phyloP scores from a whole-genome alignment of 192 early-diverging fungal species.

The Linderina pennispora region DNA sequence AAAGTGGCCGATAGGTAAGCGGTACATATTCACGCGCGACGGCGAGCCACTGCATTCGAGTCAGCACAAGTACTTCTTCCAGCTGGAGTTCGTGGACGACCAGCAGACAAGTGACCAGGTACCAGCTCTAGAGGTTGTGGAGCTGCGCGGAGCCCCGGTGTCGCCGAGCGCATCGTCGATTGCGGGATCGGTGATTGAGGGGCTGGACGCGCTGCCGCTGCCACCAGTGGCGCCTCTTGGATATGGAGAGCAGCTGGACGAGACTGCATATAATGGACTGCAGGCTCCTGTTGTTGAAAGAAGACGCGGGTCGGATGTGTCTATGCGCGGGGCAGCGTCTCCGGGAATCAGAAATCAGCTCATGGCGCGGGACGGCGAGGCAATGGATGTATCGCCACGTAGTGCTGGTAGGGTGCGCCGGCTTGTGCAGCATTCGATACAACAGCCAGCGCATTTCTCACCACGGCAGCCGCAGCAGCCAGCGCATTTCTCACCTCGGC shows the following conservation, averaged over 20 bases:
- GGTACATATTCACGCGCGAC: constrained; percentile 42
- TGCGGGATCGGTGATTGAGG: constrained; percentile 41
- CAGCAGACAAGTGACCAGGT: neutral
- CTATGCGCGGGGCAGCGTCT: too few relatives aligned
- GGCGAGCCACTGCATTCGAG: constrained; percentile 44
- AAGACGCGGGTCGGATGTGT: neutral
- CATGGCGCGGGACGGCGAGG: too few relatives aligned
- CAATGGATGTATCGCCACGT: too few relatives aligned
- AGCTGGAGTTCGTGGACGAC: constrained; percentile 38
- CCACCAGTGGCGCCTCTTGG: constrained; percentile 27
- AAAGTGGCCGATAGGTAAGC: constrained; percentile 43
- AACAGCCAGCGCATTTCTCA: too few relatives aligned
- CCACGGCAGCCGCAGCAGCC: too few relatives aligned
- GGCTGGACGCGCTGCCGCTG: constrained; percentile 31
- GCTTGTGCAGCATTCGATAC: too few relatives aligned
- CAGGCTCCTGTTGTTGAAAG: neutral
- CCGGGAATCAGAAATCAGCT: too few relatives aligned
- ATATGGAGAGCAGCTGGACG: too few relatives aligned
- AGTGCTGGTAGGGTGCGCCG: too few relatives aligned
- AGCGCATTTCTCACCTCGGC: too few relatives aligned
- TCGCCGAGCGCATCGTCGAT: constrained; percentile 32
- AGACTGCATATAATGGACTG: too few relatives aligned
- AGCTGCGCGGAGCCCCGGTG: constrained; percentile 20
- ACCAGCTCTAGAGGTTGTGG: constrained; percentile 28
- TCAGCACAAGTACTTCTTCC: constrained; percentile 46